Evolutionary conservation across 1,139 yeast species (phyloP), one percentile per base, ranked within the genome.

Genomic region (Petasospora fabianii): DNA sequence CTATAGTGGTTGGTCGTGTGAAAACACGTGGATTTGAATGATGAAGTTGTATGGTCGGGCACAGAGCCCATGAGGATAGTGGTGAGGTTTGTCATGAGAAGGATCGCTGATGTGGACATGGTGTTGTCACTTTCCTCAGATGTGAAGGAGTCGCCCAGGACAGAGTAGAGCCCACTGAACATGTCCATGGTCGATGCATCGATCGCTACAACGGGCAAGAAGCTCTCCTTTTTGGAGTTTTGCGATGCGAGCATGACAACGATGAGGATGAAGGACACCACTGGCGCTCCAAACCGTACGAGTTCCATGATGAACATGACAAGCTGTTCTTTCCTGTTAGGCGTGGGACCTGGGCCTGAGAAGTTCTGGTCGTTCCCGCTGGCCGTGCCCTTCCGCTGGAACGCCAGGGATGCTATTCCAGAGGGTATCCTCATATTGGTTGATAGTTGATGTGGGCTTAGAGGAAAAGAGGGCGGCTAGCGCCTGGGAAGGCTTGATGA

Each of bases 201-300:
- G 15, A 43, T 37, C 37, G 21, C 24, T 21, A 43, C 46, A 11
- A 44, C 42, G 10, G 46, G 49, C 24, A 44, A 24, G 21, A 41
- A 31, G 11, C 30, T 36, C 13, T 27, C 15, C 12, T 17, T 12
- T 11, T 16, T 19, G 9, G 28, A 20, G 8, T 16, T 4, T 21
- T 44, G 42, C 3, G 46, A 30, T 2, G 42, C 43, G 3, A 44
- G 34, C 41, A 37, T 36, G 13, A 13, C 12, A 13, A 22, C 12
- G 26, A 39, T 24, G 10, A 39, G 13, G 28, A 44, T 28, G 7
- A 39, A n/a, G 10, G 33, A 7, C 10, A 42, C 16, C 4, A 32
- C 17, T 2, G 6, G 42, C 12, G 27, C 13, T 14, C 34, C 30
- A 32, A 42, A 27, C 14, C 36, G 36, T 8, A 34, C 28, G 7